phyloP scores from a whole-genome alignment of 495 filamentous ascomycete genomes.

The Trichoderma orchidacearum region DNA sequence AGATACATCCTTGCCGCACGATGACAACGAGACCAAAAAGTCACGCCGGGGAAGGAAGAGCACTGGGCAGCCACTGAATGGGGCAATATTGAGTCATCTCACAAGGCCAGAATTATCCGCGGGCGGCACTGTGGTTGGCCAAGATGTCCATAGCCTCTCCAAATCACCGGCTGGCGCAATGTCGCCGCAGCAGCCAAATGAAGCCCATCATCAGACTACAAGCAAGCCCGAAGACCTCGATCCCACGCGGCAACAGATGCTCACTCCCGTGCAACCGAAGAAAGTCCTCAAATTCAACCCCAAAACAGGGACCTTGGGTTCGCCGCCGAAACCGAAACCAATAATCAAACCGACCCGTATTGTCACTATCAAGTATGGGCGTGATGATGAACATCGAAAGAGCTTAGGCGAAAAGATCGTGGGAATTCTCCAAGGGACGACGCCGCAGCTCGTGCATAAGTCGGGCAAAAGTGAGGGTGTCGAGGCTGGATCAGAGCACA shows the following conservation, averaged over 20 bases:
- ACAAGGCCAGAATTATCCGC: neutral
- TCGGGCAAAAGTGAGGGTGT: neutral
- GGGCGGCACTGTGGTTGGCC: neutral
- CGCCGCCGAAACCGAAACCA: slow-evolving; percentile 27
- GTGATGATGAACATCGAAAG: slow-evolving; percentile 15
- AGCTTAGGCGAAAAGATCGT: slow-evolving; percentile 20
- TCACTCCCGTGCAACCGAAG: slow-evolving; percentile 13
- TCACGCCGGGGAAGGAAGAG: neutral
- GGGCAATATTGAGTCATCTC: neutral
- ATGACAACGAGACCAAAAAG: neutral
- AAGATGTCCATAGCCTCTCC: neutral
- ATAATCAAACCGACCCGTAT: slow-evolving; percentile 9
- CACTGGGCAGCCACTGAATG: neutral
- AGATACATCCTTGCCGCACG: neutral
- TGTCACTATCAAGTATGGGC: slow-evolving; percentile 21
- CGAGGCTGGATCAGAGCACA: neutral
- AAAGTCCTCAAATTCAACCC: slow-evolving; percentile 34
- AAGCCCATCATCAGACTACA: neutral
- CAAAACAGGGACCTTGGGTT: slow-evolving; percentile 40
- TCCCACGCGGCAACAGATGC: neutral
- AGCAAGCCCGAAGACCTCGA: neutral
- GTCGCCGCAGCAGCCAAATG: neutral
- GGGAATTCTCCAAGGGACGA: slow-evolving; percentile 13
- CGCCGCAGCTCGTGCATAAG: neutral
- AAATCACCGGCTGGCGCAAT: neutral